These are phyloP conservation scores for Claviceps digitariae DNA, from an alignment of 2,329 filamentous ascomycete species.

Conservation along the genomic window DNA sequence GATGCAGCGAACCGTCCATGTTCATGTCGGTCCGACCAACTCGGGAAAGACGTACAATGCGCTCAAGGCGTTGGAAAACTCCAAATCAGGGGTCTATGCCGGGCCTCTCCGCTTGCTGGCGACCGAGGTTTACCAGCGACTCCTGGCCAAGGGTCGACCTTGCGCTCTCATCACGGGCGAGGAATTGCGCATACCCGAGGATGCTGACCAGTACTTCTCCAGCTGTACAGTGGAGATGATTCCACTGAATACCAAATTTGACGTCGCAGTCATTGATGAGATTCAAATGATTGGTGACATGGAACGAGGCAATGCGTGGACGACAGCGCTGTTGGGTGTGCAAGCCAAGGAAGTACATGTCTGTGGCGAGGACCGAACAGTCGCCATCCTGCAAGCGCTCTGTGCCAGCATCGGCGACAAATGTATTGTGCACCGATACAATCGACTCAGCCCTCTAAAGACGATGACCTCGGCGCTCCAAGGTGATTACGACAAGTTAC, in stretches of 20 bases:
- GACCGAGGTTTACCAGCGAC: conserved; percentile 85
- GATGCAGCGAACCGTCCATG: conserved; percentile 69
- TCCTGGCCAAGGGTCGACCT: conserved; percentile 60
- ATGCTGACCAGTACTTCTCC: conserved; percentile 44
- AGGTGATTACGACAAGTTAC: conserved; percentile 50
- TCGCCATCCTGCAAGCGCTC: conserved; percentile 64
- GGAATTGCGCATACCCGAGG: conserved; percentile 59
- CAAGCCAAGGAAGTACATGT: conserved; percentile 83
- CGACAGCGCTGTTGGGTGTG: conserved; percentile 73
- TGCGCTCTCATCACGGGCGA: conserved; percentile 86
- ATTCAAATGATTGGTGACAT: conserved; percentile 88
- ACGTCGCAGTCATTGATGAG: conserved; percentile 94
- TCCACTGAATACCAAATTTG: conserved; percentile 42
- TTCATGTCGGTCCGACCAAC: conserved; percentile 94
- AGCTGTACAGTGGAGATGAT: conserved; percentile 94
- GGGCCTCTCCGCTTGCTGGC: conserved; percentile 80
- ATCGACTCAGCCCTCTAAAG: conserved; percentile 67
- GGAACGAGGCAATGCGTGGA: conserved; percentile 88
- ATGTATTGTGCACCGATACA: conserved; percentile 67
- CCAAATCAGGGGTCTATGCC: conserved; percentile 70
- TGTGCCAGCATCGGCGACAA: conserved; percentile 71
- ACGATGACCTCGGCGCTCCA: conserved; percentile 50
- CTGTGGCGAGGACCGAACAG: conserved; percentile 76
- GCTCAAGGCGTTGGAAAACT: conserved; percentile 66
- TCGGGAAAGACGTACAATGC: conserved; percentile 97